phyloP scores from a whole-genome alignment of 2,329 filamentous ascomycete species.

The Golovinomyces cichoracearum region DNA sequence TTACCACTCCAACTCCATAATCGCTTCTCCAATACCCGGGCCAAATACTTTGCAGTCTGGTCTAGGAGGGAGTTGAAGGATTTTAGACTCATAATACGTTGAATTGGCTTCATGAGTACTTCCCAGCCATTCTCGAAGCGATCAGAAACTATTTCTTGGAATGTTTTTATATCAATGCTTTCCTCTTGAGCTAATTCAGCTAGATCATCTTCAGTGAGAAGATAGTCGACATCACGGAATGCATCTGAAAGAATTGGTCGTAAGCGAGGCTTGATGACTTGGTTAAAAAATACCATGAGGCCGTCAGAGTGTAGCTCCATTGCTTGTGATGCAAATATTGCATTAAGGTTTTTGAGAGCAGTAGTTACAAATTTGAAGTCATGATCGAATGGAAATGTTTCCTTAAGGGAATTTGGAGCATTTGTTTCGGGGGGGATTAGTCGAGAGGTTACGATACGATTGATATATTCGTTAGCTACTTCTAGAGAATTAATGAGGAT shows the following conservation, averaged over 20 bases:
- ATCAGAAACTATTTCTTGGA: slow-evolving; percentile 42
- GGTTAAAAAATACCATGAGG: slow-evolving; percentile 61
- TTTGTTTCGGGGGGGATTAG: slow-evolving; percentile 23
- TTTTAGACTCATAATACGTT: slow-evolving; percentile 53
- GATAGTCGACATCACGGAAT: slow-evolving; percentile 80
- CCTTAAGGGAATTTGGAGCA: slow-evolving; percentile 21
- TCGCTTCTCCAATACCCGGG: slow-evolving; percentile 61
- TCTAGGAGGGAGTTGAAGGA: slow-evolving; percentile 56
- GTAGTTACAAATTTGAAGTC: slow-evolving; percentile 45
- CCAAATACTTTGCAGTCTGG: slow-evolving; percentile 46
- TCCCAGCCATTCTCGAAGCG: slow-evolving; percentile 75
- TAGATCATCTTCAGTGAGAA: slow-evolving; percentile 35
- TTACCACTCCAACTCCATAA: slow-evolving; percentile 54
- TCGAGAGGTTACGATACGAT: slow-evolving; percentile 52
- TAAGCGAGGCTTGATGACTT: slow-evolving; percentile 63
- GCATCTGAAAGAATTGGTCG: slow-evolving; percentile 65
- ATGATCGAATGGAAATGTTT: slow-evolving; percentile 55
- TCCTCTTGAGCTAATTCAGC: slow-evolving; percentile 27
- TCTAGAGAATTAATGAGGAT: slow-evolving; percentile 92
- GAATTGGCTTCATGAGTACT: slow-evolving; percentile 57
- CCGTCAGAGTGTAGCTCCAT: slow-evolving; percentile 63
- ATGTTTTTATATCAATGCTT: slow-evolving; percentile 20
- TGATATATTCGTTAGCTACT: slow-evolving; percentile 70
- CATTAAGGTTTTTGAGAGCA: slow-evolving; percentile 41
- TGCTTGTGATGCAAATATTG: slow-evolving; percentile 50